These are phyloP conservation scores for Solanum chaucha DNA, from an alignment of 257 asterid species.

Conservation along the genomic window DNA sequence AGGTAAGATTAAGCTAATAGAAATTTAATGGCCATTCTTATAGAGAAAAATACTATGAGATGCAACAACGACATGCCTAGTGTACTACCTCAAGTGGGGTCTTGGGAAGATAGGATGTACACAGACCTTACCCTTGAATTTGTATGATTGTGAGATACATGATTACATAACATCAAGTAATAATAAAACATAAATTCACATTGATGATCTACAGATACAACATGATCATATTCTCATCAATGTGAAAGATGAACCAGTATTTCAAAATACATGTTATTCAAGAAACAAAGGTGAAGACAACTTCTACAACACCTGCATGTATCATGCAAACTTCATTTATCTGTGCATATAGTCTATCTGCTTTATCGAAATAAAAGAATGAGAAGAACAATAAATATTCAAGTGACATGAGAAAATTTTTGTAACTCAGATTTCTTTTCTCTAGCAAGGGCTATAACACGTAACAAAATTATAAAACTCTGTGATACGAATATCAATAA, in stretches of 20 bases:
- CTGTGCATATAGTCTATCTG: background rate
- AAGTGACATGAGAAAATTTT: too few species aligned
- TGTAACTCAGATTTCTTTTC: too few species aligned
- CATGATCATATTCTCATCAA: background rate
- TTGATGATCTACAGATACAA: background rate
- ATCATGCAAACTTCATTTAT: background rate
- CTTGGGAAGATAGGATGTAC: background rate
- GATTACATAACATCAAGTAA: background rate
- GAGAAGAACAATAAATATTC: background rate
- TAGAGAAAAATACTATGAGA: background rate
- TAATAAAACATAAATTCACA: background rate
- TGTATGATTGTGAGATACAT: background rate
- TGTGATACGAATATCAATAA: too few species aligned
- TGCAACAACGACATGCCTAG: background rate
- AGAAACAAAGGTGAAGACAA: background rate
- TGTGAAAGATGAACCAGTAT: too few species aligned
- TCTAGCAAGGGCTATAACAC: too few species aligned
- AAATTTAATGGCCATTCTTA: background rate
- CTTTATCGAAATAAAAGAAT: too few species aligned
- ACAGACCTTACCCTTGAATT: background rate
- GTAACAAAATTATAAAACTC: too few species aligned
- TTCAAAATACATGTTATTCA: background rate
- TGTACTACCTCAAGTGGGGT: background rate
- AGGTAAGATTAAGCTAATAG: background rate
- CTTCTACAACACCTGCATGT: background rate